Conservation (phyloP, 164 flowering plant species). For the Stephania japonica region DNA sequence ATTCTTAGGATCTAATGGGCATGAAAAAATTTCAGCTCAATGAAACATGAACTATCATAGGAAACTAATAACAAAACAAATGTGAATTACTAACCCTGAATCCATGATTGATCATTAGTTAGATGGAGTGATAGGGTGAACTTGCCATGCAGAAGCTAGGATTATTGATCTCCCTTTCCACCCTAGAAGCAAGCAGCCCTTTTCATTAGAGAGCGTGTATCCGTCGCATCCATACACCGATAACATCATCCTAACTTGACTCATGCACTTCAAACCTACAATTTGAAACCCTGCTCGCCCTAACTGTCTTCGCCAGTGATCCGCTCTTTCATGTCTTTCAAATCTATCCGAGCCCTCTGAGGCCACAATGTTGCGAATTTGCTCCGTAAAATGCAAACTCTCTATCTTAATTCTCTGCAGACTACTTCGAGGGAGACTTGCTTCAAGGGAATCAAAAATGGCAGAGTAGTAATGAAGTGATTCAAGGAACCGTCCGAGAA, state of each 20-base stretch:
- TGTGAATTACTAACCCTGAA: not conserved
- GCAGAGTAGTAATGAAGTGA: slow-evolving; percentile 64
- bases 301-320: slow-evolving; percentile 56
- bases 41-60: not conserved
- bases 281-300: slow-evolving; percentile 49
- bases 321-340: slow-evolving; percentile 56
- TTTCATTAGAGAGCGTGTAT: slow-evolving; percentile 41
- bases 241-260: slow-evolving; percentile 41
- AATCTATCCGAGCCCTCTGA: slow-evolving; percentile 44
- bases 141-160: slow-evolving; percentile 62
- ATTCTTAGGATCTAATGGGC: not conserved
- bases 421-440: slow-evolving; percentile 39
- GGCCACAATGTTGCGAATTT: slow-evolving; percentile 45
- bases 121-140: slow-evolving; percentile 1
- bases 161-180: slow-evolving; percentile 63
- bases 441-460: slow-evolving; percentile 56
- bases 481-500: slow-evolving; percentile 61
- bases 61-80: not conserved
- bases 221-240: slow-evolving; percentile 55
- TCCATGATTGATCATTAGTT: not conserved
- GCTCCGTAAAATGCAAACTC: slow-evolving; percentile 40
- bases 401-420: slow-evolving; percentile 46
- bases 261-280: slow-evolving; percentile 34
- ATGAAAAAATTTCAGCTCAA: not conserved
- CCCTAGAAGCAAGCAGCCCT: slow-evolving; percentile 56